A percentile compares a stretch with the other conserved stretches of the same genome.
These are phyloP conservation scores for Asterophora lycoperdoides DNA, from an alignment of 768 basidiomycete genomes.

Conservation along the genomic window DNA sequence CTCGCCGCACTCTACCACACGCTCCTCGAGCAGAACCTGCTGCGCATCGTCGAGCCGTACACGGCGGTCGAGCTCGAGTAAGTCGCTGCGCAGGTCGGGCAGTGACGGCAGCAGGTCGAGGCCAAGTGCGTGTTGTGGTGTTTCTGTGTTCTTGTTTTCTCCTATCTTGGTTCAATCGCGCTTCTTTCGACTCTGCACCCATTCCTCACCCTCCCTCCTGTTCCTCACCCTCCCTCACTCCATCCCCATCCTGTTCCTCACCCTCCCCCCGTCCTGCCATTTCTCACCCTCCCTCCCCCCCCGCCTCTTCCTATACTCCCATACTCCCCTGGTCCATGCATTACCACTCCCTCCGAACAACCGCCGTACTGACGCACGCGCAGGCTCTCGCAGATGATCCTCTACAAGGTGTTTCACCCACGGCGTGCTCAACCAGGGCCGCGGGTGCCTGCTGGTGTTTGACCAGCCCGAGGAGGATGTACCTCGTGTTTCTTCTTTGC, in stretches of 20 bases:
- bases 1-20: slow-evolving; percentile 94
- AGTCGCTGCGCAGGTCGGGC: slow-evolving; percentile 83
- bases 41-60: slow-evolving; percentile 95
- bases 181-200: no score
- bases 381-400: slow-evolving; percentile 96
- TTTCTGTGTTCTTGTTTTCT: neutral
- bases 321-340: no score
- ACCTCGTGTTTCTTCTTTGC: slow-evolving; percentile 27
- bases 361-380: neutral
- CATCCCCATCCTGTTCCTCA: neutral
- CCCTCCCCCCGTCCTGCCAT: neutral
- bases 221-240: neutral
- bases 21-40: slow-evolving; percentile 89
- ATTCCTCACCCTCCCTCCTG: no score
- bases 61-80: slow-evolving; percentile 87
- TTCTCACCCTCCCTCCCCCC: neutral
- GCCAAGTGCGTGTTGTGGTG: slow-evolving; percentile 62
- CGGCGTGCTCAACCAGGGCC: slow-evolving; percentile 95
- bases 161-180: no score
- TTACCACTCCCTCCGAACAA: no score
- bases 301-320: no score
- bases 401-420: slow-evolving; percentile 92
- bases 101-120: slow-evolving; percentile 86
- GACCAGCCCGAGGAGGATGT: slow-evolving; percentile 85
- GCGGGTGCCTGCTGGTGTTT: slow-evolving; percentile 88